Base-by-base conservation (phyloP, 805 yeast species). In the Candida pini region DNA sequence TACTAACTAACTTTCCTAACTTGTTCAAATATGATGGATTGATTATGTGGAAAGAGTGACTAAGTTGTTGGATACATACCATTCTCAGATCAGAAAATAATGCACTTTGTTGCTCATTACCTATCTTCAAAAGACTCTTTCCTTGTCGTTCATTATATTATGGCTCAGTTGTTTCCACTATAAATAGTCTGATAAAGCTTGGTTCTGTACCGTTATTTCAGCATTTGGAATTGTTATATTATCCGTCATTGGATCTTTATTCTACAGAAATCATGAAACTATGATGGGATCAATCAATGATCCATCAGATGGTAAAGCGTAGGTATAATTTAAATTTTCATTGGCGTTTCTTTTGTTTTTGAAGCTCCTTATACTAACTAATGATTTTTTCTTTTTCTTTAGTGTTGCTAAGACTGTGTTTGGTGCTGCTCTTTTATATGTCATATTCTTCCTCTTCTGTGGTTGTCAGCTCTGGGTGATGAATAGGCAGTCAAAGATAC, bases 201-300 rank as follows among this genome's bases (percentile, higher is more conserved):
- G 95, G 85, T 87, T 85, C 60, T 90, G 98, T 59, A 90, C 97
- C 29, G 73, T 90, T 27, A 69, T 92, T 29, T 88, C 97, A 32
- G 88, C 92, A 12, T 90, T 90, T 58, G 98, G 94, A 39, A 78
- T 90, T 22, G 81, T 87, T 30, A 92, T 90, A 38, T 73, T 90
- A 31, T 72, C 94, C 9, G 83, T 85, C 37, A 75, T 90, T 48
- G 98, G 94, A 14, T 75, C 77, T 47, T 69, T 90, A 44, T 90
- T 92, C 67, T 69, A 81, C 48, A 66, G 66, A 23, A 84, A 78
- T 46, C 94, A 86, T 58, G 97, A 90, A 64, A 72, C 94, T 15
- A 81, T 90, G 83, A 80, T 88, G 66, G 98, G 98, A 4, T 84
- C 96, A 26, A 76, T 78, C 41, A 78, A 70, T 48, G 96, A 89